phyloP scores from a whole-genome alignment of 1,284 basidiomycete genomes.

The Acaromyces ingoldii region DNA sequence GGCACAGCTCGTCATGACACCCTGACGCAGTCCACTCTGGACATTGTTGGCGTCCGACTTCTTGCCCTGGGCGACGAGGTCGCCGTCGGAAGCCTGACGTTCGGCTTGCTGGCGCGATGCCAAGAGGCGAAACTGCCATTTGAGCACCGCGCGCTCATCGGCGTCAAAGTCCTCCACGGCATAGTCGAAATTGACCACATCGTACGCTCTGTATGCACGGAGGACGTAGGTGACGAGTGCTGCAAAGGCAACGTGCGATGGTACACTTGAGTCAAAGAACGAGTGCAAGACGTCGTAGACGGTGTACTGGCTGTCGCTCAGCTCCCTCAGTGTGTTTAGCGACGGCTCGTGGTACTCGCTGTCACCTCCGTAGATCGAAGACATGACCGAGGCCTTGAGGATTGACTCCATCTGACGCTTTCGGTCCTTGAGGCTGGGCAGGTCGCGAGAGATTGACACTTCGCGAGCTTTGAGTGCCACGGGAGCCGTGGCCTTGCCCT shows the following conservation, averaged over 20 bases:
- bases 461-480: slow-evolving; percentile 88
- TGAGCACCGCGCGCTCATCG: slow-evolving; percentile 54
- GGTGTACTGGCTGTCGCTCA: slow-evolving; percentile 91
- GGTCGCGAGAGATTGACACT: slow-evolving; percentile 88
- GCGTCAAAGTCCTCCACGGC: slow-evolving; percentile 65
- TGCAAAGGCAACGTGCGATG: slow-evolving; percentile 72
- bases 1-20: slow-evolving; percentile 48
- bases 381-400: slow-evolving; percentile 78
- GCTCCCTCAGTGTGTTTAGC: slow-evolving; percentile 79
- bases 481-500: slow-evolving; percentile 56
- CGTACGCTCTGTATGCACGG: slow-evolving; percentile 92
- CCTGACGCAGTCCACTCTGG: slow-evolving; percentile 35
- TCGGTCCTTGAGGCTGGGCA: slow-evolving; percentile 95
- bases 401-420: slow-evolving; percentile 89
- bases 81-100: slow-evolving; percentile 46
- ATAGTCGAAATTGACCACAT: slow-evolving; percentile 83
- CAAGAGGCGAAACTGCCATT: slow-evolving; percentile 55
- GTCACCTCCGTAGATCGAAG: slow-evolving; percentile 78
- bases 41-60: slow-evolving; percentile 27
- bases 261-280: slow-evolving; percentile 69
- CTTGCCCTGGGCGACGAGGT: slow-evolving; percentile 37
- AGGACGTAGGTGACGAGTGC: slow-evolving; percentile 94
- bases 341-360: slow-evolving; percentile 61
- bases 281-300: slow-evolving; percentile 94
- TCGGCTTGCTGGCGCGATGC: slow-evolving; percentile 56